These are phyloP conservation scores for Eucalyptus tenuipes DNA, from an alignment of 345 rosid species.

Conservation along the genomic window DNA sequence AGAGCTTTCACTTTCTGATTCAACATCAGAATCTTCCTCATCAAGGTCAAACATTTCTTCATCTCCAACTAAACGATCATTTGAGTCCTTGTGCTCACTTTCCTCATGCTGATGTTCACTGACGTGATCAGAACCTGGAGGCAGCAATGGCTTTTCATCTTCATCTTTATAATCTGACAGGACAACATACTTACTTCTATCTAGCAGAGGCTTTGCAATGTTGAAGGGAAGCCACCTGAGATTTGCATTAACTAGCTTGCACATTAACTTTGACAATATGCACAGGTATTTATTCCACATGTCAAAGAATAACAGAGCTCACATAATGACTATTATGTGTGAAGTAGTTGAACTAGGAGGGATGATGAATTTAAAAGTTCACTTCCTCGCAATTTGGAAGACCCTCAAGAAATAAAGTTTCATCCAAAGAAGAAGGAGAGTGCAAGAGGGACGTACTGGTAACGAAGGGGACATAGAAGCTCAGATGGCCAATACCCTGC, in stretches of 20 bases:
- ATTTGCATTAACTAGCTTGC: not conserved
- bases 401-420: not conserved
- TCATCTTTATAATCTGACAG: constrained; percentile 45
- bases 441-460: constrained; percentile 43
- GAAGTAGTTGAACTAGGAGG: not conserved
- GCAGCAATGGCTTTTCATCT: constrained; percentile 19
- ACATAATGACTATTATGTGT: not conserved
- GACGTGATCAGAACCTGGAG: constrained; percentile 16
- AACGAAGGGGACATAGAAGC: constrained; percentile 93
- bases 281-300: not conserved
- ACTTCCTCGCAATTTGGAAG: not conserved
- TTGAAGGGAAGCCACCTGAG: constrained; percentile 89
- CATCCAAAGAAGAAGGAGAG: not conserved
- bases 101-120: constrained; percentile 23
- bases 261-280: not conserved
- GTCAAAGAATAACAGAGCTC: not conserved
- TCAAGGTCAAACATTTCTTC: constrained; percentile 30
- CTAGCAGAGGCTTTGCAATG: constrained; percentile 55
- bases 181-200: constrained; percentile 51
- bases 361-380: not conserved
- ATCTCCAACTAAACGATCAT: constrained; percentile 23
- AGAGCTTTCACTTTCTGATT: constrained; percentile 13
- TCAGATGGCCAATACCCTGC: constrained; percentile 85
- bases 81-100: constrained; percentile 13
- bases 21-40: not conserved